Evolutionary conservation across 345 rosid species (phyloP), one percentile per base, ranked within the genome.

Genomic region (Eucalyptus cladocalyx): DNA sequence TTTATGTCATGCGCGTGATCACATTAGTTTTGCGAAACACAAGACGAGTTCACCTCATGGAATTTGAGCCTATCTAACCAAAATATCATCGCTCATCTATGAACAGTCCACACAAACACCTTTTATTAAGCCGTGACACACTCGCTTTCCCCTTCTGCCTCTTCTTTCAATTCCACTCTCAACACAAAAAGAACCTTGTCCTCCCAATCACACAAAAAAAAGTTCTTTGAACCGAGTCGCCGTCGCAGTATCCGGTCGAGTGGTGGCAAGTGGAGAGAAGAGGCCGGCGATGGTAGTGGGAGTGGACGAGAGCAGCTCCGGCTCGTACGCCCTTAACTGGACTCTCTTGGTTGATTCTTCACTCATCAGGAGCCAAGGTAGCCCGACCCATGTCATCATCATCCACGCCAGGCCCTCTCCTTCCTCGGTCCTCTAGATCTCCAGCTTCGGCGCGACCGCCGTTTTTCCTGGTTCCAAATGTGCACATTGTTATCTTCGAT

Each of bases 401-500:
- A 5, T 62, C 72, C 72, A 13, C 9, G 5, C 10, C 5, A 4
- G 3, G 72, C 19, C 34, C 72, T 62, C 19, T 30, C 72, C 18
- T 62, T 62, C 72, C 37, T 62, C 32, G 5, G 37, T 62, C 32
- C 72, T 62, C 37, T 3, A 62, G 19, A 14, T 30, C 19, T 30
- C 72, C 17, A 4, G 19, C 72, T 1, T 62, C 1, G 37, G 34
- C 8, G 19, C 10, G 9, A 30, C 17, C 5, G 6, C 72, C 9
- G 10, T 56, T 32, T 30, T 62, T 30, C 32, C 37, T 1, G 0
- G 3, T 62, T 62, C 13, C 30, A 1, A 1, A 56, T 30, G 67
- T 26, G 4, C 15, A 30, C 8, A 26, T 60, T 26, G 1, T 26
- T 26, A 60, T 60, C n/a, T 60, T 60, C 8, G 12, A 60, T 60